These are phyloP conservation scores for Blastobotrys americana DNA, from an alignment of 805 yeast genomes.

Conservation along the genomic window DNA sequence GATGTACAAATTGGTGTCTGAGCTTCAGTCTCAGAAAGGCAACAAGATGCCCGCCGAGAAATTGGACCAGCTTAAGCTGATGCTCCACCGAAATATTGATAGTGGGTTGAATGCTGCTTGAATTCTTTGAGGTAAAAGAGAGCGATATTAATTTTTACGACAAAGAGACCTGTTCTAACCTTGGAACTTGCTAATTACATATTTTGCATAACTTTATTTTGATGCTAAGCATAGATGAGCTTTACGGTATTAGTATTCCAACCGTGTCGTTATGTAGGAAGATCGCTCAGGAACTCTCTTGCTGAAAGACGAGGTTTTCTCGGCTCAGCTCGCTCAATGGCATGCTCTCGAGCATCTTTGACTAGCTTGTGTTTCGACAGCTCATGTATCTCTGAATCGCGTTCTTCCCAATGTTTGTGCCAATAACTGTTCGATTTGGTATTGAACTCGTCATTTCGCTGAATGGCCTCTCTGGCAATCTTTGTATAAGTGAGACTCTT, in stretches of 20 bases:
- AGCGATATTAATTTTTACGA: no score
- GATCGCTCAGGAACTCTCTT: not conserved
- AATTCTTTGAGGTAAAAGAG: no score
- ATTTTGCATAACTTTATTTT: no score
- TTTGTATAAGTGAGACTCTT: not conserved
- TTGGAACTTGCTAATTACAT: no score
- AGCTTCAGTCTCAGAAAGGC: not conserved
- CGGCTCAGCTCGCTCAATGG: not conserved
- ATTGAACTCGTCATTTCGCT: not conserved
- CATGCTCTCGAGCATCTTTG: not conserved
- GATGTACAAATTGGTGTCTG: not conserved
- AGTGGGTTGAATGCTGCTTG: not conserved
- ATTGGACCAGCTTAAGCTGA: not conserved
- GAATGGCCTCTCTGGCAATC: not conserved
- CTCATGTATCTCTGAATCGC: not conserved
- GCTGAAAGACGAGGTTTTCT: not conserved
- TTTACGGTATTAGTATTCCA: no score
- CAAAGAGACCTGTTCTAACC: no score
- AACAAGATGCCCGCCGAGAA: not conserved
- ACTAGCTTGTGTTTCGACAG: not conserved
- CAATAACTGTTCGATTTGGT: not conserved
- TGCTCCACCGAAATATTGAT: not conserved
- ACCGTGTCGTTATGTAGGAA: no score
- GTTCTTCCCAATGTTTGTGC: not conserved
- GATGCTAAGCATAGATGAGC: no score